phyloP scores from a whole-genome alignment of 2,329 filamentous ascomycete species.

The Knoxdaviesia capensis region DNA sequence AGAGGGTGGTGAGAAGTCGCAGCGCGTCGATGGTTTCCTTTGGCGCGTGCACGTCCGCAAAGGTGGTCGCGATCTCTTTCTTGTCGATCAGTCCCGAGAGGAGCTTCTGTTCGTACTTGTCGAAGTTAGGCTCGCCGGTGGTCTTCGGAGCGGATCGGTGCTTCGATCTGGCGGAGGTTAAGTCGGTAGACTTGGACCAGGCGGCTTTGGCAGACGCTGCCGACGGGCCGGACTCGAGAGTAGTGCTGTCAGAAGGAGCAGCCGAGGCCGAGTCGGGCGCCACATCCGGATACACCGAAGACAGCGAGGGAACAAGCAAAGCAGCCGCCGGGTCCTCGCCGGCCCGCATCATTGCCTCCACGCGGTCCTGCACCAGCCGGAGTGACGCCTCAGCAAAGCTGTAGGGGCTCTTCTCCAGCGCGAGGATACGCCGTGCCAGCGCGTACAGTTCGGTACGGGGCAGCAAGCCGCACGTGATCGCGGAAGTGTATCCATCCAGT shows the following conservation, averaged over 20 bases:
- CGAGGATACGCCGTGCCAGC: slow-evolving; percentile 3
- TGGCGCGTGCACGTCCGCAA: slow-evolving; percentile 69
- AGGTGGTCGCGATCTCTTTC: slow-evolving; percentile 66
- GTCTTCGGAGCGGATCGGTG: slow-evolving; percentile 8
- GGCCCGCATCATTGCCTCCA: background rate
- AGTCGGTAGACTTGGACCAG: no score
- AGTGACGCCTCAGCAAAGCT: slow-evolving; percentile 1
- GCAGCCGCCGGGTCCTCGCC: no score
- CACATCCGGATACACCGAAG: no score
- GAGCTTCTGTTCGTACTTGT: slow-evolving; percentile 65
- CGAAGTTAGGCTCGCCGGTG: slow-evolving; percentile 24
- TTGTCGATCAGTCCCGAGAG: slow-evolving; percentile 66
- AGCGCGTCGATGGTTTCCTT: slow-evolving; percentile 69
- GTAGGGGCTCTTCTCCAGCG: slow-evolving; percentile 2
- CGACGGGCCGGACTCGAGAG: no score
- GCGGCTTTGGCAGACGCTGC: no score
- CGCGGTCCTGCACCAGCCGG: slow-evolving; percentile 1
- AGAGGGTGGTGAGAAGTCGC: slow-evolving; percentile 73
- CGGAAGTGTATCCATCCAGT: background rate
- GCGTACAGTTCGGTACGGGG: slow-evolving; percentile 4
- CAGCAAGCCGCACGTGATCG: slow-evolving; percentile 12
- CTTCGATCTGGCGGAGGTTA: no score
- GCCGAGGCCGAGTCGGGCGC: no score
- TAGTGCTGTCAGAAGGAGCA: no score
- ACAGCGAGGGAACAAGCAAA: no score